phyloP scores from a whole-genome alignment of 2,329 filamentous ascomycete species.

The Aspergillus cejpii region DNA sequence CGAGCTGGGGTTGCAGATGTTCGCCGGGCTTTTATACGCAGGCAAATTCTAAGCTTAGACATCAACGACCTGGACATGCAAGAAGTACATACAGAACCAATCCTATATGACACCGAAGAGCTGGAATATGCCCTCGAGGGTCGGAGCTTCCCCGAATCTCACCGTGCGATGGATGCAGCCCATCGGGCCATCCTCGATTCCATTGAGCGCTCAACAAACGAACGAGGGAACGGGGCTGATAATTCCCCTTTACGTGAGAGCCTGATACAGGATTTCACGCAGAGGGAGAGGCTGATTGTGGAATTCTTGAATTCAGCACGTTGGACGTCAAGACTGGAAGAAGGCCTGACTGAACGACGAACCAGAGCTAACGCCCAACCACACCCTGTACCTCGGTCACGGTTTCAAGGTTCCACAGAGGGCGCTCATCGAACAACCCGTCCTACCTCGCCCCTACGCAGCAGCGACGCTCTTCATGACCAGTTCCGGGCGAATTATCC shows the following conservation, averaged over 20 bases:
- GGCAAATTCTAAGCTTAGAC: slow-evolving; percentile 39
- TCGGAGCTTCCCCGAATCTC: slow-evolving; percentile 12
- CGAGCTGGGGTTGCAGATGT: slow-evolving; percentile 44
- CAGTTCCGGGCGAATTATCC: slow-evolving; percentile 27
- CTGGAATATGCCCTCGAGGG: slow-evolving; percentile 22
- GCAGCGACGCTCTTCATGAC: slow-evolving; percentile 27
- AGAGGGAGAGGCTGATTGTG: slow-evolving; percentile 40
- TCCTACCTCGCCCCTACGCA: slow-evolving; percentile 30
- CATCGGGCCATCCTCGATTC: slow-evolving; percentile 22
- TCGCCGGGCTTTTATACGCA: slow-evolving; percentile 41
- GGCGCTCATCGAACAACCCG: slow-evolving; percentile 26
- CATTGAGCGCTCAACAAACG: slow-evolving; percentile 20
- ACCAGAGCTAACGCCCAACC: slow-evolving; percentile 25
- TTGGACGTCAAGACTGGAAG: slow-evolving; percentile 33
- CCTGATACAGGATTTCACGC: slow-evolving; percentile 35
- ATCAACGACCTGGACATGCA: slow-evolving; percentile 29
- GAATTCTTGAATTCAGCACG: slow-evolving; percentile 40
- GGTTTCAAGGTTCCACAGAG: slow-evolving; percentile 27
- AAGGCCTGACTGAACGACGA: slow-evolving; percentile 26
- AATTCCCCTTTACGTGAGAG: slow-evolving; percentile 31
- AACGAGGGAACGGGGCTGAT: slow-evolving; percentile 19
- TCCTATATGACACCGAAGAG: slow-evolving; percentile 23
- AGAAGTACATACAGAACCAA: slow-evolving; percentile 28
- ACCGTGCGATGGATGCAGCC: slow-evolving; percentile 18
- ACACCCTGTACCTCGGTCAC: slow-evolving; percentile 23